Conservation (phyloP, 805 yeast genomes). For the Wickerhamiella qilinensis region DNA sequence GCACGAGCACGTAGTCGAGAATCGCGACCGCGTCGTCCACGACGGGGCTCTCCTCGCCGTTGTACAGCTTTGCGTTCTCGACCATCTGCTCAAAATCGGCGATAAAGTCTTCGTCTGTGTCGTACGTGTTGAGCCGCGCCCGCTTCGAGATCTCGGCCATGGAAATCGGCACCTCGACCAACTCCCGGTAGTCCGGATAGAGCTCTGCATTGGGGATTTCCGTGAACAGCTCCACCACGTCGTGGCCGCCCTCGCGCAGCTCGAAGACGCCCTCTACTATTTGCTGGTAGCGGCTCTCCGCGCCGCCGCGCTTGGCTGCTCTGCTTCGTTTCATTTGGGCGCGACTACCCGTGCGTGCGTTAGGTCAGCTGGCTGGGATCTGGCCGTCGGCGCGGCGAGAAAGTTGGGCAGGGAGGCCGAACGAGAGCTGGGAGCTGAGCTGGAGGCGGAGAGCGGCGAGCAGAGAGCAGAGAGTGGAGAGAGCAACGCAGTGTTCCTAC, state of each 20-base stretch:
- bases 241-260: slow-evolving; percentile 12
- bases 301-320: not conserved
- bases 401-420: too few relatives aligned
- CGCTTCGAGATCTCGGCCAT: slow-evolving; percentile 45
- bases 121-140: slow-evolving; percentile 24
- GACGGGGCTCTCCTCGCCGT: slow-evolving; percentile 48
- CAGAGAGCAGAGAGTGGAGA: too few relatives aligned
- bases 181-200: slow-evolving; percentile 66
- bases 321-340: too few relatives aligned
- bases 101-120: slow-evolving; percentile 27
- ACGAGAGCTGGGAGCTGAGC: too few relatives aligned
- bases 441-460: too few relatives aligned
- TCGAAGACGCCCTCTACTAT: slow-evolving; percentile 11
- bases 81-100: slow-evolving; percentile 53
- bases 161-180: slow-evolving; percentile 51
- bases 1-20: slow-evolving; percentile 38
- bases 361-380: too few relatives aligned
- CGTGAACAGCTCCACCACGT: slow-evolving; percentile 35
- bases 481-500: too few relatives aligned
- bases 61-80: slow-evolving; percentile 55
- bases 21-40: slow-evolving; percentile 49
- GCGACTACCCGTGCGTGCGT: too few relatives aligned
- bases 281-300: slow-evolving; percentile 5
- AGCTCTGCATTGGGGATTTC: slow-evolving; percentile 57
- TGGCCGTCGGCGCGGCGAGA: too few relatives aligned